Evolutionary conservation across 805 yeast species (phyloP), one percentile per base, ranked within the genome.

Genomic region (Cyberlindnera amylophila): DNA sequence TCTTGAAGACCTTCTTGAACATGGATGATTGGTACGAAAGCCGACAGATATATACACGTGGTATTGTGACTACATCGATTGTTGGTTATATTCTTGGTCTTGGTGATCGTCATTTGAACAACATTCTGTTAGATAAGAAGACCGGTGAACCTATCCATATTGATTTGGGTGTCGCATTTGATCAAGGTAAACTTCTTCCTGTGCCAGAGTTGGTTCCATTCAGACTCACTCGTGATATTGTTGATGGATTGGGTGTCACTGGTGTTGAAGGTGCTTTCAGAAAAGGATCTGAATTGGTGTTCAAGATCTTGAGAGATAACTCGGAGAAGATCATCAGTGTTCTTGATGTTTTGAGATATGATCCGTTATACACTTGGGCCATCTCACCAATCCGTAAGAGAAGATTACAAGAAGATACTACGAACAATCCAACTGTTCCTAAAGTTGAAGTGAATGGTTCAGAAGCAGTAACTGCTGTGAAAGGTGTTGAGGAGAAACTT

Each of bases 151-250:
- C 96, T 0, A 81, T 93, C 19, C 99, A 95, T 59, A 95, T 93
- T 52, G 99, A 93, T 62, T 66, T 93, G 14, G 99, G 99, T 0
- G 90, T 93, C 34, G 95, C 98, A 0, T 93, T 93, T 66, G 99
- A 93, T 60, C 96, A 89, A 55, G 99, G 98, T 0, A 81, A 76
- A 53, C 64, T 80, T 12, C 67, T 93, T 31, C 82, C 91, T 0
- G 76, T 91, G 8, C 99, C 99, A 0, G 99, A 93, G 56, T 73
- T 85, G 0, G 96, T 95, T 6, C 99, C 99, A 4, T 95, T 93
- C 59, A 66, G 99, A 48, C 66, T 95, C 28, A 87, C 98, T 0
- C 69, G 95, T 44, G 97, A 95, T 59, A 71, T 93, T 40, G 82
- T 89, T 4, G 98, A 93, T 66, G 99, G 95, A 0, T 76, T 95